Evolutionary conservation across 1,284 basidiomycete species (phyloP), one percentile per base, ranked within the genome.

Genomic region (Phylloboletellus chloephorus): DNA sequence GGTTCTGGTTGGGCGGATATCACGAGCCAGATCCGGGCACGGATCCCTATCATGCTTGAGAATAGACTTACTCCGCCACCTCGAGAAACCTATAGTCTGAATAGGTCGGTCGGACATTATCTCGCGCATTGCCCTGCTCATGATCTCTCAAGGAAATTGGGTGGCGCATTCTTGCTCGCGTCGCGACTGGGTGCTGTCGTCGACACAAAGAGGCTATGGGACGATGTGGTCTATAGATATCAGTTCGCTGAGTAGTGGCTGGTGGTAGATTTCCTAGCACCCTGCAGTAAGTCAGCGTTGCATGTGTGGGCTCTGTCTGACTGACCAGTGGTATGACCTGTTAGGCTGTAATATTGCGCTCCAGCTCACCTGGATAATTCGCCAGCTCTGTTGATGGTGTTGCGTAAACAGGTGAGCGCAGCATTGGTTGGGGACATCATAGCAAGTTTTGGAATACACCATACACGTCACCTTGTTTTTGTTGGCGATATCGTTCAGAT

Each of bases 41-140:
- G 82, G 37, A 98, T 98, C 44, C 95, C 95, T 3, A 69, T 89
- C 40, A 98, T 98, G 92, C 73, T 98, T 41, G 69, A 79, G 52
- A 76, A 97, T 57, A 74, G 94, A 34, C 72, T 95, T 19, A 94
- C 90, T 2, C 95, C 95, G 0, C 95, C 95, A 2, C 95, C 95
- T 0, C 70, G 78, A 44, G 93, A 98, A 67, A 98, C 95, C 1
- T 98, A 98, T 63, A 91, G 86, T 60, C 67, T 98, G 39, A 98
- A 98, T 63, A 70, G 84, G 82, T 82, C 45, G 39, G 71, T 61
- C 9, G 6, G 5, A 8, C 8, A 1, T 16, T 3, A 5, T 11
- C 0, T 43, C 7, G 11, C 3, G 21, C 17, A 2, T 31, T 17
- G 10, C 7, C 21, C 19, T 35, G 29, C 43, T 44, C 12, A 43